Evolutionary conservation across 495 filamentous ascomycete genomes (phyloP).

Genomic region (Penicillium cataractarum): DNA sequence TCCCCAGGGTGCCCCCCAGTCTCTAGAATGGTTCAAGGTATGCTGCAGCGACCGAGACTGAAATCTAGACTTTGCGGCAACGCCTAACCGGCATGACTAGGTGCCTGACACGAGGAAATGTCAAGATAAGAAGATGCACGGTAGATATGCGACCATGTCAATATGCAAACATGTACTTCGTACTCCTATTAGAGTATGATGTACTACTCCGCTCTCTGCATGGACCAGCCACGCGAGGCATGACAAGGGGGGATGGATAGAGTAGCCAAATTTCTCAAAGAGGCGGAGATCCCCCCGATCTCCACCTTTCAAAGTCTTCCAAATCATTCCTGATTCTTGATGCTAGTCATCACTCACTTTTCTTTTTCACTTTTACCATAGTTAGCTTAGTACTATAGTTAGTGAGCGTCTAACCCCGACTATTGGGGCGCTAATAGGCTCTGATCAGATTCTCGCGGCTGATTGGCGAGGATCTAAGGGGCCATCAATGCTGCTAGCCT

Average conservation of each 20-base stretch:
- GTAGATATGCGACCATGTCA: background rate
- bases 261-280: background rate
- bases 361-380: constrained; percentile 1
- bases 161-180: background rate
- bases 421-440: constrained; percentile 29
- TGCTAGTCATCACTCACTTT: background rate
- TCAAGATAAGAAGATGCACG: background rate
- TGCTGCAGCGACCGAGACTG: background rate
- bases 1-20: background rate
- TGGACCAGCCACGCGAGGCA: background rate
- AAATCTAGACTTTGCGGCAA: background rate
- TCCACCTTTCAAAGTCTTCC: constrained; percentile 15
- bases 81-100: background rate
- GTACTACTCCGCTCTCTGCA: background rate
- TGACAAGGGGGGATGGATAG: background rate
- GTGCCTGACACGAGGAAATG: background rate
- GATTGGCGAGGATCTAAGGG: constrained; percentile 2
- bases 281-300: constrained; percentile 3
- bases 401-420: constrained; percentile 14
- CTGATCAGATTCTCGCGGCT: constrained; percentile 11
- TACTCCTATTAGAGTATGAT: no score
- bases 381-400: constrained; percentile 10
- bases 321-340: constrained; percentile 19
- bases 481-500: background rate
- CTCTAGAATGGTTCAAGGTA: background rate